Base-by-base conservation (phyloP, 2,329 filamentous ascomycete species). In the Malbranchea cinnamomea region DNA sequence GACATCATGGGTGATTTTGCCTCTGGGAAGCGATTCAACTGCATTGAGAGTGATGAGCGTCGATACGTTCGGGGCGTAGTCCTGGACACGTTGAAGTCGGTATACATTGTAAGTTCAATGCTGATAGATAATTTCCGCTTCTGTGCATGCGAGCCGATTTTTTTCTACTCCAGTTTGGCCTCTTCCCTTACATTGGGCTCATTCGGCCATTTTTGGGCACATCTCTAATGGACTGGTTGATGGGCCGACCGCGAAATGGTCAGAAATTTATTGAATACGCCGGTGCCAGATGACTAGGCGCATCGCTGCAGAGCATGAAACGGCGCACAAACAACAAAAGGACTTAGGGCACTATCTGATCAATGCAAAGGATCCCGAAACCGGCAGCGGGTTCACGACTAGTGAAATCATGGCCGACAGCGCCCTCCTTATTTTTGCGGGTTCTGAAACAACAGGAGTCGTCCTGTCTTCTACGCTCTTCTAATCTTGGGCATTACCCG, bases 261-360 rank as follows among this genome's bases (percentile, higher is more conserved):
- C 11, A 19, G 16, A 29, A 23, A 23, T 34, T 35, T 29, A 18
- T 33, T 8, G 22, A 33, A 16, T 37, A 35, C 27, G 21, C 33
- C 12, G 13, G 17, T 44, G 53, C 37, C 56, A 59, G 39, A 55
- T 62, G 53, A 47, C 52, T 35, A 53, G 59, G 45, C 56, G 53
- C 42, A 53, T 57, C 40, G 31, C 37, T 32, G 13, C 39, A 36
- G 34, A 44, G 29, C 28, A 36, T 30, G 25, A 36, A 36, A 12
- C 38, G 36, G 24, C 37, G 37, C 18, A 37, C 26, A 30, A 41
- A 43, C 40, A 41, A 4, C 53, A 59, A 35, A 59, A 58, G 26
- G 62, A 64, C 40, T 59, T 65, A 38, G 59, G 60, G 46, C 53
- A 60, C 45, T 49, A 66, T 47, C 49, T 62, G 5, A 44, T 60